Evolutionary conservation across 768 basidiomycete species (phyloP).

Genomic region (Serendipita sp.): DNA sequence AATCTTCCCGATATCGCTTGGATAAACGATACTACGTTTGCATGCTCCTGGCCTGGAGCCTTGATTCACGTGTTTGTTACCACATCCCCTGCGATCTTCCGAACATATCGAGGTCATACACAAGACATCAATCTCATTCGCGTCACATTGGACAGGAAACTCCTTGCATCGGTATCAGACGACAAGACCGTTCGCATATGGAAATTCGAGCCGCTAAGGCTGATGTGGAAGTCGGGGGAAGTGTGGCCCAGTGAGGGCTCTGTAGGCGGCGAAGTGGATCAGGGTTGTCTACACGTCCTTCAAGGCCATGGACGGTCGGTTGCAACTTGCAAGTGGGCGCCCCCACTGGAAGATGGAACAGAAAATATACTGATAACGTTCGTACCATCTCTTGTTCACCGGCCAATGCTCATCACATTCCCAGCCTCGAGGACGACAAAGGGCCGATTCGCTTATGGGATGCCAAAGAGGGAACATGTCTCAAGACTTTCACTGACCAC

Average conservation of each 20-base stretch:
- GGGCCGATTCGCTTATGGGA: neutral
- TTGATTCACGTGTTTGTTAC: neutral
- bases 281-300: constrained; percentile 29
- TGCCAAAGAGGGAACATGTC: neutral
- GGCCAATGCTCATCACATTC: neutral
- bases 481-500: neutral
- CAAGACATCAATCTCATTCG: constrained; percentile 19
- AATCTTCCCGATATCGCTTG: neutral
- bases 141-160: constrained; percentile 14
- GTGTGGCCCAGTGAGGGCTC: neutral
- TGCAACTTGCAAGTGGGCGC: neutral
- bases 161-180: constrained; percentile 18
- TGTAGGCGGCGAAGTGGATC: neutral
- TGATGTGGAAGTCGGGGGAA: constrained; percentile 6
- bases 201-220: constrained; percentile 11
- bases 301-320: constrained; percentile 17
- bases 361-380: no score
- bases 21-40: neutral
- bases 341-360: no score
- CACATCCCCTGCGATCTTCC: constrained; percentile 11
- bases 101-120: constrained; percentile 17
- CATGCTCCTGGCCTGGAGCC: neutral
- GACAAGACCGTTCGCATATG: constrained; percentile 18
- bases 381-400: no score
- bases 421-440: neutral